Evolutionary conservation across 495 filamentous ascomycete species (phyloP).

Genomic region (Amphirosellinia nigrospora): DNA sequence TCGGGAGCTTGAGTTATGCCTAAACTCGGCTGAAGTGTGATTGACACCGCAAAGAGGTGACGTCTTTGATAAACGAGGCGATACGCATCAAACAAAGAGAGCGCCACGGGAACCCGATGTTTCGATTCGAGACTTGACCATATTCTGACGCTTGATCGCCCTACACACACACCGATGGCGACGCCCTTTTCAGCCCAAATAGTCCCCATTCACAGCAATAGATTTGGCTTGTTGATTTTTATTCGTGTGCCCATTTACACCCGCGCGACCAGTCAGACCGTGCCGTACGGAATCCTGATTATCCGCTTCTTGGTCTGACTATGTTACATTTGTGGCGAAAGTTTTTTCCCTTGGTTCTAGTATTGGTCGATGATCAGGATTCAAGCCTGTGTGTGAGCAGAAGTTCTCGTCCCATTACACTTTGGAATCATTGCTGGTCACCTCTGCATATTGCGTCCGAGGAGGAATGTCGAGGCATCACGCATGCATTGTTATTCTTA

Average conservation of each 20-base stretch:
- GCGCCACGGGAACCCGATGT: slow-evolving; percentile 2
- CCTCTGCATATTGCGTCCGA: slow-evolving; percentile 8
- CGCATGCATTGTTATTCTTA: slow-evolving; percentile 23
- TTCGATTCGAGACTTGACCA: slow-evolving; percentile 10
- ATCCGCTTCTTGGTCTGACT: slow-evolving; percentile 16
- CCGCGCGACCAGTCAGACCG: slow-evolving; percentile 21
- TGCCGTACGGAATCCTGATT: slow-evolving; percentile 14
- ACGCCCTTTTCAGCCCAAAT: slow-evolving; percentile 22
- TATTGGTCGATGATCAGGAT: neutral
- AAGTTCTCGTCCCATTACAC: neutral
- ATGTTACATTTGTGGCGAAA: slow-evolving; percentile 19
- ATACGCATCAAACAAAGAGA: slow-evolving; percentile 21
- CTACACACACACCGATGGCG: slow-evolving; percentile 4
- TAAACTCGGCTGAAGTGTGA: slow-evolving; percentile 7
- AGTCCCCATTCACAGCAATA: slow-evolving; percentile 18
- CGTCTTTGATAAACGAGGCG: slow-evolving; percentile 2
- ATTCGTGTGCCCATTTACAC: slow-evolving; percentile 21
- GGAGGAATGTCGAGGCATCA: slow-evolving; percentile 2
- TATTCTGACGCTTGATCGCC: slow-evolving; percentile 9
- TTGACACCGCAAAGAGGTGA: neutral
- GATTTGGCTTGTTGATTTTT: neutral
- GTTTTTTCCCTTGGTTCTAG: neutral
- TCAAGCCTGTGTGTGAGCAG: neutral
- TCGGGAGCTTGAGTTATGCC: slow-evolving; percentile 3
- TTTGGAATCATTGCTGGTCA: slow-evolving; percentile 1